Base-by-base conservation (phyloP, 305 asterid genomes). In the Fraxinus baroniana region DNA sequence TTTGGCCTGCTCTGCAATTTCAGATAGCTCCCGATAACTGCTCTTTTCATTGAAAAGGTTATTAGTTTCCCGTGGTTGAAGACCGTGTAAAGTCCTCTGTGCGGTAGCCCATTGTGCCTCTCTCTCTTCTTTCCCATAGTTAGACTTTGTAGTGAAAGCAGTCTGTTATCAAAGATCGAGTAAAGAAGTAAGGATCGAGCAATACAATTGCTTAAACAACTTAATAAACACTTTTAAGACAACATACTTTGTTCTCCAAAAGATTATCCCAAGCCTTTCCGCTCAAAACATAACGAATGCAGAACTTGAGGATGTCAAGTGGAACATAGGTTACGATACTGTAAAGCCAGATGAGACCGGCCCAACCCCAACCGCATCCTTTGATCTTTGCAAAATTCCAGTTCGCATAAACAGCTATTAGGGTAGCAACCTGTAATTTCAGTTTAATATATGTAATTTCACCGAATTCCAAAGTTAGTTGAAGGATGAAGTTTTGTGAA, bases 331-430 rank as follows among this genome's bases (percentile, higher is more conserved):
- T 90, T 49, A 93, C 87, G 7, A 92, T 2, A 78, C 91, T 94
- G 39, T 89, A 93, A 64, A 94, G 90, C 98, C 98, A 93, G 80
- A 93, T 90, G 4, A 93, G 97, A 9, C 96, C 96, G 0, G 98
- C 93, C 97, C 97, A 94, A 57, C 92, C 95, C 97, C 98, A 93
- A 1, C 98, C 98, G 9, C 95, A 93, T 79, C 97, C 96, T 81
- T 83, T 85, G 35, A 94, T 94, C 79, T 93, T 91, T 8, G 98
- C 98, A 81, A 94, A 93, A 7, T 66, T 78, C 91, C 95, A 93
- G 84, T 91, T 86, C 15, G 94, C 98, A 78, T 92, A 92, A 20
- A 92, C 98, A 8, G 97, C 96, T 80, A 94, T 90, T 1, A 94
- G 83, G 7, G 98, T 94, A 1, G 98, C 98, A 44, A 92, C 94